A percentile compares a stretch with the other conserved stretches of the same genome.
phyloP scores from a whole-genome alignment of 2,329 filamentous ascomycete genomes.

The Colletotrichum nymphaeae region DNA sequence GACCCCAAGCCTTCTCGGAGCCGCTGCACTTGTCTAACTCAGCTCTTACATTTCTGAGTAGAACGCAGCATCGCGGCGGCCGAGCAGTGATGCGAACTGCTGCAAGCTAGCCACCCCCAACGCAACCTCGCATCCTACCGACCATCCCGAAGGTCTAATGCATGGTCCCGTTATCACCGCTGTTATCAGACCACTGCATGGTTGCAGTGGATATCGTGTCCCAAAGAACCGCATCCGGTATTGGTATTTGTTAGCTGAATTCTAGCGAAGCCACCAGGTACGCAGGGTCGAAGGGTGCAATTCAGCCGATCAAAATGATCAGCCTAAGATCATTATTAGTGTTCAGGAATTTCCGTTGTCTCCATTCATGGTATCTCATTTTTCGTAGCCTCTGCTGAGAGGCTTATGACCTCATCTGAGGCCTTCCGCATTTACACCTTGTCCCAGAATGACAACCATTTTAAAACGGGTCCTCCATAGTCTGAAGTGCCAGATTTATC shows the following conservation, averaged over 20 bases:
- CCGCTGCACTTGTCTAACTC: not conserved
- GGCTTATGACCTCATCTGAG: not conserved
- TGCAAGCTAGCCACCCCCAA: constrained; percentile 17
- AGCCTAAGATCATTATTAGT: not conserved
- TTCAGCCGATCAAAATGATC: not conserved
- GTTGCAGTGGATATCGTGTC: not conserved
- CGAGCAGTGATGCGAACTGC: not conserved
- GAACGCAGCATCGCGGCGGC: not conserved
- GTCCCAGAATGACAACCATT: constrained; percentile 16
- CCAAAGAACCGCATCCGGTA: not conserved
- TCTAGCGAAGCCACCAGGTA: not conserved
- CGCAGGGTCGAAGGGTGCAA: not conserved
- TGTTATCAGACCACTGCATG: not conserved
- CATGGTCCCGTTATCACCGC: not conserved
- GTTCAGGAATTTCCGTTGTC: constrained; percentile 28
- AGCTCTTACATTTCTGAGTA: not conserved
- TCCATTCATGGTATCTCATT: constrained; percentile 35
- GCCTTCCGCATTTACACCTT: constrained; percentile 16
- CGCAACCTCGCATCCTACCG: not conserved
- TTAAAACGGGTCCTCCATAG: not conserved
- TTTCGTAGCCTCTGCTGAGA: constrained; percentile 24
- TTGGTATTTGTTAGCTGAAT: not conserved
- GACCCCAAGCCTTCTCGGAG: constrained; percentile 10
- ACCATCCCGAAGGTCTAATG: not conserved
- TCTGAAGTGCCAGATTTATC: not conserved